A percentile compares a stretch with the other conserved stretches of the same genome.
Evolutionary conservation across 345 rosid species (phyloP).

Genomic region (Salix brachista): DNA sequence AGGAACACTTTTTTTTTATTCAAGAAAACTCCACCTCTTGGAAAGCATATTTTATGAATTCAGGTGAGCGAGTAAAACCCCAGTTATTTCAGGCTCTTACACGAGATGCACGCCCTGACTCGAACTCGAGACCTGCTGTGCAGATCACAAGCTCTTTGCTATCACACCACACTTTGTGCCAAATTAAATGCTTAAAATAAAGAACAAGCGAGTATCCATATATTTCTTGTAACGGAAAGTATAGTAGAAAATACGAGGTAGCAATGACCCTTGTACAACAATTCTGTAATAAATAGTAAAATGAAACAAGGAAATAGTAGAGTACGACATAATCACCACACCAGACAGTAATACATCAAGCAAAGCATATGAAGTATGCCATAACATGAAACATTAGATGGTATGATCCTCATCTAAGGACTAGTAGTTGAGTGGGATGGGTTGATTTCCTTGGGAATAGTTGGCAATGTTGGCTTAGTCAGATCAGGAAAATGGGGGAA

Average conservation of each 20-base stretch:
- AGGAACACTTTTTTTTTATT: background rate
- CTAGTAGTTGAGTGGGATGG: background rate
- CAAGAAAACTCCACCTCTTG: too few species aligned
- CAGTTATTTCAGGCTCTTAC: too few species aligned
- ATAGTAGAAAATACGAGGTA: background rate
- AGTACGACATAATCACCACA: background rate
- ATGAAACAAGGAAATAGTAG: background rate
- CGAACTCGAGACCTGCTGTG: too few species aligned
- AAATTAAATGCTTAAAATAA: too few species aligned
- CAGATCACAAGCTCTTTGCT: too few species aligned
- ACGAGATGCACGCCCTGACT: too few species aligned
- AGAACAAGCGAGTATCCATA: background rate
- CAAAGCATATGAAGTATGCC: background rate
- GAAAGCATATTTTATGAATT: too few species aligned
- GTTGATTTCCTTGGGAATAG: conserved; percentile 13
- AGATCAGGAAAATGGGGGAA: background rate
- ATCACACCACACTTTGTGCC: background rate
- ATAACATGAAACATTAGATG: background rate
- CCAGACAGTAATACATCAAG: background rate
- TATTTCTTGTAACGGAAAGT: background rate
- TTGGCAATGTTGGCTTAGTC: conserved; percentile 4
- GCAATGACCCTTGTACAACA: background rate
- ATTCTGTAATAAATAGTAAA: background rate
- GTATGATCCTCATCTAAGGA: conserved; percentile 3
- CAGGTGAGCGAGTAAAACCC: too few species aligned